Evolutionary conservation across 768 basidiomycete genomes (phyloP), one percentile per base, ranked within the genome.

Genomic region (Pleurotus tuber-regium): DNA sequence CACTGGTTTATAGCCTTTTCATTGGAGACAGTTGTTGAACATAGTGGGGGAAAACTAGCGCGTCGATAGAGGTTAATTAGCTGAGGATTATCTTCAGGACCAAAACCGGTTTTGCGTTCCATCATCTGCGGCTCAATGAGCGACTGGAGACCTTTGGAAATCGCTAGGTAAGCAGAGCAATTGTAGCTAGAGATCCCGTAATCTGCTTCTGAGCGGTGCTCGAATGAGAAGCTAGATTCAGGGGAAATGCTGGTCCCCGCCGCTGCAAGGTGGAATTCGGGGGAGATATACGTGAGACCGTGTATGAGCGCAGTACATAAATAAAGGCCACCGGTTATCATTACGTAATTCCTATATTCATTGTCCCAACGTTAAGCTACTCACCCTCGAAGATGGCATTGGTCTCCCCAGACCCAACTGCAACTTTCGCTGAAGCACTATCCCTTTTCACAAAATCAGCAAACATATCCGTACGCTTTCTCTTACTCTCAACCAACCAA

Each of bases 91-190:
- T n/a, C n/a, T n/a, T n/a, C n/a, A n/a, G 69, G 63, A 10, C 77
- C 77, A 55, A 78, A 75, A 77, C 53, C 72, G 65, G 2, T 75
- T 74, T 26, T 59, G 66, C 24, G 66, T 67, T 48, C 68, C 69
- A 25, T 66, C 57, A 8, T n/a, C n/a, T n/a, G n/a, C n/a, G n/a
- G n/a, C n/a, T n/a, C n/a, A n/a, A n/a, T n/a, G n/a, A n/a, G n/a
- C n/a, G n/a, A n/a, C n/a, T n/a, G n/a, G n/a, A n/a, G n/a, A n/a
- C n/a, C n/a, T n/a, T n/a, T n/a, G n/a, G n/a, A n/a, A n/a, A n/a
- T n/a, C 49, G 73, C 56, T 31, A 77, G 59, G 61, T 67, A 76
- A 16, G 75, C 74, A 7, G 70, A 70, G 55, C 63, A 74, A 42
- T 65, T 66, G 57, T 70, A 75, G 57, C 70, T 71, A 3, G 74